These are phyloP conservation scores for Coemansia sp. DNA, from an alignment of 192 early-diverging fungal species.

Conservation along the genomic window DNA sequence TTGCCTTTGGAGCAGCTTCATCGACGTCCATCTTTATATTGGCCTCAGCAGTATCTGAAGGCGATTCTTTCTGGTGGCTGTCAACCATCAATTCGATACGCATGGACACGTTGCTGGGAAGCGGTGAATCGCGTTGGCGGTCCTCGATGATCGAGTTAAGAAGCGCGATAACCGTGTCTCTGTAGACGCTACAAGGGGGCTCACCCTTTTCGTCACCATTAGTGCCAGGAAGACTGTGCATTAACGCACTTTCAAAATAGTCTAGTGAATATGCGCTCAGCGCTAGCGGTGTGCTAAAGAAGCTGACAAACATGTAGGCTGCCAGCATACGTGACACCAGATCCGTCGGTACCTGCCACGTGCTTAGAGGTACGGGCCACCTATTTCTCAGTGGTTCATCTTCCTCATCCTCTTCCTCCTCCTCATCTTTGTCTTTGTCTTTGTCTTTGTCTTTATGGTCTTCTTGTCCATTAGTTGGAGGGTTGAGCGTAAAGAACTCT, in stretches of 20 bases:
- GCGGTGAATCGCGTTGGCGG: conserved; percentile 7
- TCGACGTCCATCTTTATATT: conserved; percentile 28
- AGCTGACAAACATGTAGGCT: conserved; percentile 48
- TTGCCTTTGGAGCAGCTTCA: not conserved
- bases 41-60: not conserved
- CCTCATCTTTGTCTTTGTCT: not conserved
- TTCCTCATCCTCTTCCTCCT: conserved; percentile 17
- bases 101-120: conserved; percentile 10
- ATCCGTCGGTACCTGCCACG: conserved; percentile 31
- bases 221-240: conserved; percentile 39
- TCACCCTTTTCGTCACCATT: not conserved
- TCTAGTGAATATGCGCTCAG: conserved; percentile 75
- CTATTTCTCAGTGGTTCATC: conserved; percentile 14
- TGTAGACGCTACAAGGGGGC: conserved; percentile 27
- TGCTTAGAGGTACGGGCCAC: conserved; percentile 41
- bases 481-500: conserved; percentile 22
- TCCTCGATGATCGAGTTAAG: conserved; percentile 49
- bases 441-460: not conserved
- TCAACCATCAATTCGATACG: conserved; percentile 32
- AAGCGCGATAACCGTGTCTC: conserved; percentile 36
- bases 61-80: not conserved
- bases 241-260: conserved; percentile 69
- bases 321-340: conserved; percentile 36
- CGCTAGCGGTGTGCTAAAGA: conserved; percentile 61
- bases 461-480: not conserved